Evolutionary conservation across 805 yeast genomes (phyloP).

Genomic region (Hanseniaspora thailandica): DNA sequence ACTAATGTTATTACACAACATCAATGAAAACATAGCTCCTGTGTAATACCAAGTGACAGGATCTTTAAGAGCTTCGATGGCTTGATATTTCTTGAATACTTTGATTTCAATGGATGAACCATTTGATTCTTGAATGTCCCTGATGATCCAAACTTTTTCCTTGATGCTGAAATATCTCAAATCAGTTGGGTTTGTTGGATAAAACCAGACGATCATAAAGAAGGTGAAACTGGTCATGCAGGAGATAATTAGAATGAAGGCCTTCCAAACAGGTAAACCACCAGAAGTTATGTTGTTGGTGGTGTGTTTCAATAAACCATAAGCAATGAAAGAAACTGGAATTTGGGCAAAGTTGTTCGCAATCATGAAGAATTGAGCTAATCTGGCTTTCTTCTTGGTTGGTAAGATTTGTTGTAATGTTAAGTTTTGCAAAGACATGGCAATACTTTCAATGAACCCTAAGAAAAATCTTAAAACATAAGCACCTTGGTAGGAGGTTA

Average conservation of each 20-base stretch:
- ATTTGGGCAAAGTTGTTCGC: slow-evolving; percentile 22
- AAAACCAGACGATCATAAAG: slow-evolving; percentile 27
- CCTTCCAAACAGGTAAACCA: slow-evolving; percentile 35
- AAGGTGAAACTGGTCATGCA: slow-evolving; percentile 33
- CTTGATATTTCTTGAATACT: slow-evolving; percentile 33
- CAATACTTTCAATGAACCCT: slow-evolving; percentile 35
- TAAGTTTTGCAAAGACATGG: slow-evolving; percentile 33
- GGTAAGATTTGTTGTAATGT: slow-evolving; percentile 35
- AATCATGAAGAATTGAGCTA: slow-evolving; percentile 35
- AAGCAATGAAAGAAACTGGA: slow-evolving; percentile 35
- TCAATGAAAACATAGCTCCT: slow-evolving; percentile 31
- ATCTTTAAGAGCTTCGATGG: slow-evolving; percentile 35
- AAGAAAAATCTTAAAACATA: slow-evolving; percentile 34
- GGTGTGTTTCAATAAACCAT: slow-evolving; percentile 21
- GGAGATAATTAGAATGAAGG: slow-evolving; percentile 40
- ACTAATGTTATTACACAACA: slow-evolving; percentile 37
- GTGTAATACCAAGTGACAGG: slow-evolving; percentile 32
- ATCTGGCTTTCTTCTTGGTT: slow-evolving; percentile 30
- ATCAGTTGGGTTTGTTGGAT: slow-evolving; percentile 40
- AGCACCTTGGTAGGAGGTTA: slow-evolving; percentile 9
- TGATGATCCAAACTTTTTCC: slow-evolving; percentile 37
- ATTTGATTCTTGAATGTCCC: slow-evolving; percentile 32
- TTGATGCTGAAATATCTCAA: slow-evolving; percentile 32
- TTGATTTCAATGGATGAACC: slow-evolving; percentile 36
- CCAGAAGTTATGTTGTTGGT: not conserved